Percentiles rank a stretch among this genome's conserved stretches.
Evolutionary conservation across 1,284 basidiomycete genomes (phyloP).

Genomic region (Apiotrichum akiyoshidainum): DNA sequence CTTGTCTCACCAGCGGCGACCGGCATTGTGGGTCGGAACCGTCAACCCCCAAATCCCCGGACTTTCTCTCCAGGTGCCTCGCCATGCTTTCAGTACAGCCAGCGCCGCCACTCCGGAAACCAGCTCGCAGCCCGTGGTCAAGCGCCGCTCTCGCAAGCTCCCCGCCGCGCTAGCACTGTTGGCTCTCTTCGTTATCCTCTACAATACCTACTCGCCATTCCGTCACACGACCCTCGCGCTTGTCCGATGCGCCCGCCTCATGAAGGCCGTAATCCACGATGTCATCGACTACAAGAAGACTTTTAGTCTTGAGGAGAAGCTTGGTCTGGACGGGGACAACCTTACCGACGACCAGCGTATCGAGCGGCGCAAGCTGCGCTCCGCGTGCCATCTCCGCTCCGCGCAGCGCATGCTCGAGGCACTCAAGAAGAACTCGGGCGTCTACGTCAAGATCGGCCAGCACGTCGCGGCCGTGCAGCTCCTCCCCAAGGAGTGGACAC

Average conservation of each 20-base stretch:
- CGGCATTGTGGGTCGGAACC: no score
- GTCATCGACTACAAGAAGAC: constrained; percentile 82
- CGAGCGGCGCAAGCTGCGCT: constrained; percentile 60
- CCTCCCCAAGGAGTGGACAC: constrained; percentile 70
- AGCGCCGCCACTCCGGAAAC: no score
- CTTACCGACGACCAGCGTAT: constrained; percentile 54
- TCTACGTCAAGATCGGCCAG: constrained; percentile 62
- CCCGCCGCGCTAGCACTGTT: constrained; percentile 21
- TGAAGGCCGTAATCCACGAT: constrained; percentile 52
- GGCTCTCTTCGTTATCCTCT: constrained; percentile 42
- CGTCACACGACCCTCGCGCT: constrained; percentile 52
- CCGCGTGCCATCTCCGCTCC: constrained; percentile 75
- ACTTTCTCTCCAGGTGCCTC: no score
- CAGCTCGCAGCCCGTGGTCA: background rate
- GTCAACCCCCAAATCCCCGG: no score
- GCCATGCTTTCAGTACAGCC: no score
- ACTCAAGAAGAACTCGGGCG: constrained; percentile 74
- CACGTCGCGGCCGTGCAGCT: constrained; percentile 69
- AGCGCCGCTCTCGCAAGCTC: background rate
- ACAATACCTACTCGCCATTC: constrained; percentile 50
- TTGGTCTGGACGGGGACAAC: constrained; percentile 26
- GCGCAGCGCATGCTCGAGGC: constrained; percentile 72
- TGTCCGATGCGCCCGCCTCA: constrained; percentile 65
- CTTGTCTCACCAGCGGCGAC: no score
- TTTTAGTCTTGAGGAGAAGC: constrained; percentile 55